Evolutionary conservation across 192 early-diverging fungal species (phyloP).

Genomic region (Backusella mclennaniae): DNA sequence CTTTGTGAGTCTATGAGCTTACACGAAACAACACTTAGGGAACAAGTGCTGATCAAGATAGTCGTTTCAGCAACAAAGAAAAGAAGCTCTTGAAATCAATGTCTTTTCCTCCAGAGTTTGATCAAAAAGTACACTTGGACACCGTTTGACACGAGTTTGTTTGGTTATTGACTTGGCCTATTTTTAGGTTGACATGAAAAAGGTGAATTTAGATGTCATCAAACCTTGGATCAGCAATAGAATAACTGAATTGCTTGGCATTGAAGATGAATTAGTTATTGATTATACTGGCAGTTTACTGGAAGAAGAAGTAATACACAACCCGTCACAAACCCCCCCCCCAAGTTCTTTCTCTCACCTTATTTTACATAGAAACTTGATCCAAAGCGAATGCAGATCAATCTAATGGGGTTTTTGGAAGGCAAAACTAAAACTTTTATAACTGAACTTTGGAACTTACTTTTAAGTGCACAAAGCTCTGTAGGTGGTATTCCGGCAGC

Average conservation of each 20-base stretch:
- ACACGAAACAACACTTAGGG: constrained; percentile 42
- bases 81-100: constrained; percentile 78
- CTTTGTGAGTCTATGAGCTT: background rate
- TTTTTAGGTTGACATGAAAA: constrained; percentile 77
- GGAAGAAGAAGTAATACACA: constrained; percentile 60
- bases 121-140: constrained; percentile 60
- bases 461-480: constrained; percentile 84
- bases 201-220: constrained; percentile 86
- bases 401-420: constrained; percentile 92
- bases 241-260: constrained; percentile 73
- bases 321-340: too few species aligned
- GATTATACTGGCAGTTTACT: constrained; percentile 85
- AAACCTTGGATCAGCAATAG: constrained; percentile 84
- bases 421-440: constrained; percentile 79
- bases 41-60: constrained; percentile 76
- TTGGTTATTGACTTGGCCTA: background rate
- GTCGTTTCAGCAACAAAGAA: constrained; percentile 77
- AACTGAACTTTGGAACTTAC: constrained; percentile 84
- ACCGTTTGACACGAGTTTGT: background rate
- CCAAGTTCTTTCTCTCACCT: background rate
- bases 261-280: constrained; percentile 94
- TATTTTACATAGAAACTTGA: constrained; percentile 61
- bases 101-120: constrained; percentile 78
- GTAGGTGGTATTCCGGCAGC: constrained; percentile 81
- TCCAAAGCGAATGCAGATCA: constrained; percentile 91